Evolutionary conservation across 345 rosid species (phyloP), one percentile per base, ranked within the genome.

Genomic region (Boechera divaricarpa): DNA sequence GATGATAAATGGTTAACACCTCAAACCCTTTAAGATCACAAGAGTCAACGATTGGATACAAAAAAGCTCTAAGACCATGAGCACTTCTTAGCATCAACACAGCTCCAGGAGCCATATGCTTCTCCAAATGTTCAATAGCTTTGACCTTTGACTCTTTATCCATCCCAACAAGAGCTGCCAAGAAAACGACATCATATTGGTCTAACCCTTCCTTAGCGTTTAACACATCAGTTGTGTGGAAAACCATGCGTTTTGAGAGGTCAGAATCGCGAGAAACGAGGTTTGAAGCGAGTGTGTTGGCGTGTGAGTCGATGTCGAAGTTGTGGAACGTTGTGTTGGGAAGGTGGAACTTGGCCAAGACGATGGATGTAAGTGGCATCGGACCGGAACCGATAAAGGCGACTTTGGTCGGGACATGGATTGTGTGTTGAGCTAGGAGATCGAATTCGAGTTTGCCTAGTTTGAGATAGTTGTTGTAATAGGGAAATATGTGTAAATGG

Each of bases 381-480:
- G 98, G 97, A 45, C 98, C 98, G 0, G 98, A 94, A 18, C 98
- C 97, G 10, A 94, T 57, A 42, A 94, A 94, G 55, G 98, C 98
- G 32, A 92, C 66, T 16, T 78, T 83, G 67, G 15, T 67, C 0
- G 92, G 95, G 49, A 67, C 78, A 57, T 77, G 68, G 1, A 74
- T 33, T 67, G 18, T 73, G 79, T 86, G 89, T 42, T 87, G 83
- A 42, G 21, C 24, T 9, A 92, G 87, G 63, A 92, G 81, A 73
- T 75, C 73, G 83, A 75, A 85, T 39, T 94, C 98, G 7, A 94
- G 97, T 33, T 72, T 85, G 85, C 90, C 74, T 48, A 94, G 98
- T 56, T 94, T 90, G 61, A 92, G 85, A 63, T 94, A 94, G 83
- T 94, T 94, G 39, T 83, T 55, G 77, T 89, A 89, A 63, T 92